A percentile compares a stretch with the other conserved stretches of the same genome.
These are phyloP conservation scores for Dactylellina drechsleri DNA, from an alignment of 2,329 filamentous ascomycete species.

Conservation along the genomic window DNA sequence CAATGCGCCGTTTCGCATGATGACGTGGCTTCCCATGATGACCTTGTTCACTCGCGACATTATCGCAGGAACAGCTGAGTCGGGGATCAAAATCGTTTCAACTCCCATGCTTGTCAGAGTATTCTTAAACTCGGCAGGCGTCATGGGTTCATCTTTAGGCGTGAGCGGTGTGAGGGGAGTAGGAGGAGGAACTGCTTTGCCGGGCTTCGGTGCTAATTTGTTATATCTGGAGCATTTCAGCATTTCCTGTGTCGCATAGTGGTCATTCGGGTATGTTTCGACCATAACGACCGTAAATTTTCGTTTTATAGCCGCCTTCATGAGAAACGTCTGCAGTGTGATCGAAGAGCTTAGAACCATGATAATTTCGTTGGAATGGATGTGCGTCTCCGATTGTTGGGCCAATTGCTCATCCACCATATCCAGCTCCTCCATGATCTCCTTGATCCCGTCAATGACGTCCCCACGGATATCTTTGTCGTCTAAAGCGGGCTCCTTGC, in stretches of 20 bases:
- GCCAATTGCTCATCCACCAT: slow-evolving; percentile 95
- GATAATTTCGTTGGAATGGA: slow-evolving; percentile 91
- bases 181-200: slow-evolving; percentile 1
- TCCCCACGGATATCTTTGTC: slow-evolving; percentile 79
- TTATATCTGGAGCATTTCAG: slow-evolving; percentile 67
- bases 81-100: slow-evolving; percentile 82
- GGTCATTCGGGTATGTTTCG: slow-evolving; percentile 76
- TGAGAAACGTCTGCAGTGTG: slow-evolving; percentile 88
- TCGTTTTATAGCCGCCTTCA: slow-evolving; percentile 85
- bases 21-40: slow-evolving; percentile 84
- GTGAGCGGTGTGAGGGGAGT: slow-evolving; percentile 13
- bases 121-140: slow-evolving; percentile 73
- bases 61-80: slow-evolving; percentile 86
- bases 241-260: slow-evolving; percentile 71
- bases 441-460: slow-evolving; percentile 90
- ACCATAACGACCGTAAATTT: slow-evolving; percentile 91
- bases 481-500: slow-evolving; percentile 30
- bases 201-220: slow-evolving; percentile 12
- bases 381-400: slow-evolving; percentile 85
- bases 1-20: slow-evolving; percentile 87
- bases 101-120: slow-evolving; percentile 81
- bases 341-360: slow-evolving; percentile 86
- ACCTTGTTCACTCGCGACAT: slow-evolving; percentile 98
- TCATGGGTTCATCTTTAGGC: slow-evolving; percentile 62
- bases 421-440: slow-evolving; percentile 94